Evolutionary conservation across 257 asterid species (phyloP), one percentile per base, ranked within the genome.

Genomic region (Solanum piurae): DNA sequence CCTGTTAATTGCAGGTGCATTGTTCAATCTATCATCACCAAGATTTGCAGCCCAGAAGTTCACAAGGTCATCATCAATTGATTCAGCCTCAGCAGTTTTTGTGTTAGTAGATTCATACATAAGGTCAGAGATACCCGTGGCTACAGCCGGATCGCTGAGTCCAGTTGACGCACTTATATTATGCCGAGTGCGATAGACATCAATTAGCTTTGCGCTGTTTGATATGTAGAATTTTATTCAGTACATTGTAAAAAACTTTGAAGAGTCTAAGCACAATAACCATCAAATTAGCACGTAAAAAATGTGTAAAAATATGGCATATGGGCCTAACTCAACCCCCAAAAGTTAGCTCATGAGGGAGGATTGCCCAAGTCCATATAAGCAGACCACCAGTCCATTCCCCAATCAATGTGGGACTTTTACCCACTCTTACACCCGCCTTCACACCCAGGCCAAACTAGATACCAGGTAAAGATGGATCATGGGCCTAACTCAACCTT

Each of bases 1-100:
- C 95, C 99, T 94, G 91, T 94, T 97, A 97, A 97, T 93, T 84
- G 99, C 99, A 84, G 99, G 99, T 84, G 98, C 99, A 85, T 92
- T 90, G 62, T 86, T 91, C 87, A 91, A 87, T 87, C 92, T 94
- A 89, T 95, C 98, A 91, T 97, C 99, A 89, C 98, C 99, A 86
- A 97, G 99, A 92, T 88, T 97, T 33, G 99, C 88, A 85, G 99
- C 99, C 99, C 99, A 97, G 88, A 95, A 96, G 89, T 97, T 97
- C 80, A 97, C 99, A 86, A 96, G 99, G 92, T 97, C 99, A 79
- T 96, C 98, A 92, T 97, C 99, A 87, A 96, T 95, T 82, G 92
- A 92, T 89, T 95, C 96, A 72, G 96, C 95, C 88, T 97, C 97
- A 87, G 92, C 88, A 80, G 95, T 87, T 89, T 90, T 92, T 49